Evolutionary conservation across 495 filamentous ascomycete genomes (phyloP), one percentile per base, ranked within the genome.

Genomic region (Pseudevernia furfuracea): DNA sequence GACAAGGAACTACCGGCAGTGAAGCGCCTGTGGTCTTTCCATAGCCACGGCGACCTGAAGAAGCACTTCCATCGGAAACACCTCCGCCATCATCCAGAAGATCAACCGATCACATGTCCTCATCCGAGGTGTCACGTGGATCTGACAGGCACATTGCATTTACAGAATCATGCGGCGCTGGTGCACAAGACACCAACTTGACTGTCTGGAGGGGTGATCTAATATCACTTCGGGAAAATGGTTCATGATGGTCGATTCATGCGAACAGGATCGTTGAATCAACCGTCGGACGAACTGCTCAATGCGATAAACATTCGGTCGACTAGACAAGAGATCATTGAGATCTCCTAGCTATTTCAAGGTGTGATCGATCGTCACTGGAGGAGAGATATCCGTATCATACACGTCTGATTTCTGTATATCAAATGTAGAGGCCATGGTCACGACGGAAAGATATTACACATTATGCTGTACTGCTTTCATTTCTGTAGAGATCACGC

Each of bases 301-400:
- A 39, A 75, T 63, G 12, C 44, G 36, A 56, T 67, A 74, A 44
- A 69, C 12, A 11, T 52, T 52, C 36, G 67, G 37, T 38, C 55
- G 67, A 41, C 75, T 75, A 41, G 38, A 41, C 5, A 36, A 36
- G 38, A 41, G 38, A 41, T 41, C 5, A 15, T 15, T 41, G 38
- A 41, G 38, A 15, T 10, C 38, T 41, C 14, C 14, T 41, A 2
- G 38, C 38, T 41, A 12, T 41, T 41, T 41, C 5, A 41, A 41
- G 38, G 2, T 41, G 38, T 41, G 5, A 41, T 41, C 38, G 38
- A 41, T 41, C 38, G 6, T 41, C 10, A 41, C 14, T 12, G 12
- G 14, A 41, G 38, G 0, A 41, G 38, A 41, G 38, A 41, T 41
- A 41, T 41, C 10, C 38, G 4, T 41, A 41, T 9, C 4, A 41